Evolutionary conservation across 768 basidiomycete species (phyloP).

Genomic region (Panaeolus papilionaceus): DNA sequence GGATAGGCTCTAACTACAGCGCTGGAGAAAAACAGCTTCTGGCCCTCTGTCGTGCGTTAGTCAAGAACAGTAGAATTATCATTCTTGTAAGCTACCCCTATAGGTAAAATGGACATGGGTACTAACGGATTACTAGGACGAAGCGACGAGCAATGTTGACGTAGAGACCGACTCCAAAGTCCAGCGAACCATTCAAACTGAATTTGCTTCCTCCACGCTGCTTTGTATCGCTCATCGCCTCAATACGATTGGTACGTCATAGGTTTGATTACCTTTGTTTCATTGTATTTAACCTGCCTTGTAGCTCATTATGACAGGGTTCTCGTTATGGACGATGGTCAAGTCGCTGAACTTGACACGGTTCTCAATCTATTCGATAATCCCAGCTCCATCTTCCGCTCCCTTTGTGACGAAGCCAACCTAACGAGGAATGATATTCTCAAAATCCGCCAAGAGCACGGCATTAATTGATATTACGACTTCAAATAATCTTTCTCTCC

Average conservation of each 20-base stretch:
- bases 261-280: neutral
- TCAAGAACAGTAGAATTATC: slow-evolving; percentile 64
- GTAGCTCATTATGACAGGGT: slow-evolving; percentile 70
- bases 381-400: slow-evolving; percentile 69
- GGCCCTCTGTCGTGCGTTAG: slow-evolving; percentile 64
- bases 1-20: slow-evolving; percentile 62
- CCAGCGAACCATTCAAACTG: slow-evolving; percentile 67
- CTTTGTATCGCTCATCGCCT: slow-evolving; percentile 64
- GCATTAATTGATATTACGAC: neutral
- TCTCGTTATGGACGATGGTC: slow-evolving; percentile 75
- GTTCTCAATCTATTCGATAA: slow-evolving; percentile 70
- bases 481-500: neutral
- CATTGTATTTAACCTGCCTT: slow-evolving; percentile 14
- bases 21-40: slow-evolving; percentile 74
- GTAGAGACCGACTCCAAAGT: slow-evolving; percentile 68
- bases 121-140: slow-evolving; percentile 52
- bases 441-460: slow-evolving; percentile 49
- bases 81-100: slow-evolving; percentile 49
- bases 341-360: slow-evolving; percentile 76
- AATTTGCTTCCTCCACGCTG: slow-evolving; percentile 60
- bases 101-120: slow-evolving; percentile 1
- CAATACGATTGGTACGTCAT: slow-evolving; percentile 57
- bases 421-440: slow-evolving; percentile 62
- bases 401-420: slow-evolving; percentile 71
- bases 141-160: slow-evolving; percentile 68